Evolutionary conservation across 108 stramenopile genomes (phyloP).

Genomic region (Nitzschia sp.): DNA sequence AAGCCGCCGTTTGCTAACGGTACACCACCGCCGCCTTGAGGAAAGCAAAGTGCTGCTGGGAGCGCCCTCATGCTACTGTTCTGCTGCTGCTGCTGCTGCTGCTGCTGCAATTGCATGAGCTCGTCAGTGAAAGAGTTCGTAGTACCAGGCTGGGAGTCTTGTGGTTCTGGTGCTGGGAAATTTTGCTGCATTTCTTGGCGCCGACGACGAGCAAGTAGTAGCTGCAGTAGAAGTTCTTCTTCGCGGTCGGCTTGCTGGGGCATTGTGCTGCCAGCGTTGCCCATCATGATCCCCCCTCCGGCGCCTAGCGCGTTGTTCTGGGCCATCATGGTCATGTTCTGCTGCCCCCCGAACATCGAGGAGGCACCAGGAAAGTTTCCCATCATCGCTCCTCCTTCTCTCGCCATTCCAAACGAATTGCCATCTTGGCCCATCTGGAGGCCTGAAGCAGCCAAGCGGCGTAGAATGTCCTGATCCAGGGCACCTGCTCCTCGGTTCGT

Average conservation of each 20-base stretch:
- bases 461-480: slow-evolving; percentile 12
- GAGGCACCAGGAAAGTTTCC: no score
- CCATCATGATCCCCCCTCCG: neutral
- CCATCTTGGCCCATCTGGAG: slow-evolving; percentile 10
- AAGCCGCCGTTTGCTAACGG: neutral
- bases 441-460: slow-evolving; percentile 11
- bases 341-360: slow-evolving; percentile 9
- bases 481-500: slow-evolving; percentile 1
- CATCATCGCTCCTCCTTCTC: neutral
- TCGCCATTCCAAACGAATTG: neutral
- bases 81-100: slow-evolving; percentile 22
- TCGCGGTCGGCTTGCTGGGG: slow-evolving; percentile 21
- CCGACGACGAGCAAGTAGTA: slow-evolving; percentile 34
- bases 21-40: neutral
- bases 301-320: neutral
- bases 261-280: neutral
- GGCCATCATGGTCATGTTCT: neutral
- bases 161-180: no score
- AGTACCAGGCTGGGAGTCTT: neutral
- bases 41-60: neutral
- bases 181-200: slow-evolving; percentile 30
- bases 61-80: neutral
- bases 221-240: slow-evolving; percentile 45
- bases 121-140: slow-evolving; percentile 33
- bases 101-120: slow-evolving; percentile 34